Base-by-base conservation (phyloP, 129 eudicot genomes). In the Saposhnikovia divaricata region DNA sequence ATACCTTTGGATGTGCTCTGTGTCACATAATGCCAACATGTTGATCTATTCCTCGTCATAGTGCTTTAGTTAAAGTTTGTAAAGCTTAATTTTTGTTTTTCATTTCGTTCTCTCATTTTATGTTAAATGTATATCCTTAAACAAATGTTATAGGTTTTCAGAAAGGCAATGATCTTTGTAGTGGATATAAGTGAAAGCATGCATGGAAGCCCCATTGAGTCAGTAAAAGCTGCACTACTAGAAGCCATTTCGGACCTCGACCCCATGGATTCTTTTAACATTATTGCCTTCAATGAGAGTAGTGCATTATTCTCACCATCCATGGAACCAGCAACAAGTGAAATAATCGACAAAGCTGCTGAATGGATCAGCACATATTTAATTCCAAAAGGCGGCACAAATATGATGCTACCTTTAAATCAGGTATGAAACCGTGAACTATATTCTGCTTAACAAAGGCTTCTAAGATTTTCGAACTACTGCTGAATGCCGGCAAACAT, bases 141-240 rank as follows among this genome's bases (percentile, higher is more conserved):
- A 37, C 47, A 72, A 75, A 43, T 85, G 25, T 85, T 45, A 59
- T 72, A 94, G 97, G 84, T 78, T 81, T 92, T 89, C 84, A 85
- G 82, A 59, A 92, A 84, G 87, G 90, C 86, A 85, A 87, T 95
- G 74, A 82, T 95, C 42, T 92, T 87, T 86, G 59, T 95, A 16
- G 85, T 95, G 34, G 98, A 95, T 78, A 87, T 70, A 72, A 95
- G 98, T 79, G 93, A 84, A 76, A 95, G 98, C 86, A 95, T 95
- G 98, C 76, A 51, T 38, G 97, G 86, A 82, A 79, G 77, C 27
- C 94, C 96, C 45, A 82, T 92, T 44, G 94, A 92, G 83, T 82
- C 87, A 73, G 81, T 86, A 38, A 96, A 84, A 83, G 9, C 84
- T 57, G 99, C 93, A 48, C 77, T 96, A 75, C 74, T 80, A 43